Evolutionary conservation across 176 grass and related monocot genomes (phyloP).

Genomic region (Metroxylon sagu): DNA sequence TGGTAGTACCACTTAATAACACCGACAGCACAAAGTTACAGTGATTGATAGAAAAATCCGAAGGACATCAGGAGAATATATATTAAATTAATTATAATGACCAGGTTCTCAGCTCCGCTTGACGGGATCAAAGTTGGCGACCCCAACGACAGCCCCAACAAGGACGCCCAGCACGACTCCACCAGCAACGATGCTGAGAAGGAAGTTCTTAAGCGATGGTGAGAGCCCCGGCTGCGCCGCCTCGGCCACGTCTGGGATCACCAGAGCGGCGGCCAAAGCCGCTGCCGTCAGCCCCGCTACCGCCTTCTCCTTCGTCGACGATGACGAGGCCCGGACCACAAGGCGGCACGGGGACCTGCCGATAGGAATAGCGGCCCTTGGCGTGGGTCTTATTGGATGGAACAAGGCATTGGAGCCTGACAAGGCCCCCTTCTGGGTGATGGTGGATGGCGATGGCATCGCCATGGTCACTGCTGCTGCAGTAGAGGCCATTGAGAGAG

Average conservation of each 20-base stretch:
- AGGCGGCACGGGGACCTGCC: not conserved
- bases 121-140: conserved; percentile 1
- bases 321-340: not conserved
- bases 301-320: not conserved
- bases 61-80: too few relatives aligned
- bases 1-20: too few relatives aligned
- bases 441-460: not conserved
- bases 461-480: not conserved
- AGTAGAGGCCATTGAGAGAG: not conserved
- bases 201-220: not conserved
- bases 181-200: not conserved
- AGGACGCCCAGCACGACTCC: not conserved
- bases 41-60: too few relatives aligned
- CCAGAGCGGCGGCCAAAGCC: not conserved
- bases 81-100: too few relatives aligned
- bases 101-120: not conserved
- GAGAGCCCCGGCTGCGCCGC: not conserved
- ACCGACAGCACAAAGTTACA: too few relatives aligned
- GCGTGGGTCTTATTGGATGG: not conserved
- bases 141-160: not conserved
- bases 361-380: not conserved
- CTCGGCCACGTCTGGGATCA: conserved; percentile 1
- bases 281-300: not conserved
- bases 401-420: not conserved
- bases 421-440: not conserved